Evolutionary conservation across 2,329 filamentous ascomycete species (phyloP), one percentile per base, ranked within the genome.

Genomic region (Aspergillus pseudoviridinutans): DNA sequence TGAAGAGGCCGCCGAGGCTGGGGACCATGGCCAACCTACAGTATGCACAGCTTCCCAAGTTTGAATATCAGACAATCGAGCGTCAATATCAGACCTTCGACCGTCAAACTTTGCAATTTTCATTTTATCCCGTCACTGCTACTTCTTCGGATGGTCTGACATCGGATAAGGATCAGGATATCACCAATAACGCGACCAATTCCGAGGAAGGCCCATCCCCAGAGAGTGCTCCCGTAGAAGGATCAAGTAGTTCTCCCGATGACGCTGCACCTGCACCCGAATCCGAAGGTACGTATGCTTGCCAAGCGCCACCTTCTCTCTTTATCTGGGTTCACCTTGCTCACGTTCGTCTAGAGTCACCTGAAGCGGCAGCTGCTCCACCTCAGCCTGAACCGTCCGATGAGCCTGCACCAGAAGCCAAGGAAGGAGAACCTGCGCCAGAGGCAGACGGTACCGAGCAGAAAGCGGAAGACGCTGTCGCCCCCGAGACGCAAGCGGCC

Each of bases 11-110:
- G 64, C 66, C 63, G 66, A 65, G 62, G 61, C 63, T 58, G 59
- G 58, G 62, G 68, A 75, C 69, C 65, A 78, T 77, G 76, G 66
- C 63, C 55, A 54, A 57, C 52, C 51, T 64, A 66, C 67, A 75
- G 76, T 79, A 79, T 74, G 77, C 76, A 71, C 58, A 74, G 56
- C 61, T 77, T 69, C 71, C 75, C 68, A 61, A 62, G 56, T 78
- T 71, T 69, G 61, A 74, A 63, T 79, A 78, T 69, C 74, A 77
- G 65, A 71, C 66, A 55, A 70, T 74, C 66, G 69, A 76, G 62
- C 63, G 66, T 71, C 69, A 73, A 61, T 79, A 78, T 68, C 75
- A 78, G 68, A 74, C 73, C 51, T 78, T 72, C 68, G 75, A 79
- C 66, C 70, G 60, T 67, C 61, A 69, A 60, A 74, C 74, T 62